These are phyloP conservation scores for Gaeumannomyces tritici DNA, from an alignment of 2,329 filamentous ascomycete genomes.

Conservation along the genomic window DNA sequence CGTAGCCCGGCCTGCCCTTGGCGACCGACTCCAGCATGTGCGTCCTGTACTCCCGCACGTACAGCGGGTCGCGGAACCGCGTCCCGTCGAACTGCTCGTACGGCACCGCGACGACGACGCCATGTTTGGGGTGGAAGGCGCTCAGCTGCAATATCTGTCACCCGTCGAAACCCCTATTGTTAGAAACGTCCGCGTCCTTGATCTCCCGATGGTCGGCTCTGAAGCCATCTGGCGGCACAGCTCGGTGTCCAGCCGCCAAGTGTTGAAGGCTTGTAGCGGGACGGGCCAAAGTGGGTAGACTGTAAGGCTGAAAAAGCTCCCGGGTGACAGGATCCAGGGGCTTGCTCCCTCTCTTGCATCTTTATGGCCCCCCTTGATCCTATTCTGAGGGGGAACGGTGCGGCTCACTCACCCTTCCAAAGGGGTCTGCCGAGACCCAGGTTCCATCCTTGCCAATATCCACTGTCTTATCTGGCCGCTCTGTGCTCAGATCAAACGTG, in stretches of 20 bases:
- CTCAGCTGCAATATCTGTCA: slow-evolving; percentile 7
- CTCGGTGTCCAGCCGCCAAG: no score
- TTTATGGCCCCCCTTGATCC: neutral
- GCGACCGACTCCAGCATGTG: slow-evolving; percentile 7
- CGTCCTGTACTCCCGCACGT: slow-evolving; percentile 10
- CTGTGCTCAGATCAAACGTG: neutral
- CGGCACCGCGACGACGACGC: slow-evolving; percentile 10
- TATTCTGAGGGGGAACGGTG: neutral
- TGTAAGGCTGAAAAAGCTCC: neutral
- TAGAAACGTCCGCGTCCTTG: neutral
- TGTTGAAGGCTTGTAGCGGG: no score
- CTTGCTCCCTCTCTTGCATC: neutral
- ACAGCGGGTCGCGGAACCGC: slow-evolving; percentile 6
- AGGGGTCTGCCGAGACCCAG: slow-evolving; percentile 8
- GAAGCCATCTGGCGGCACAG: neutral
- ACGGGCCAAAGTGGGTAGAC: neutral
- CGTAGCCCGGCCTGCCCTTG: slow-evolving; percentile 4
- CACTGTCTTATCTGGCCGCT: slow-evolving; percentile 8
- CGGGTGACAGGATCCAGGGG: neutral
- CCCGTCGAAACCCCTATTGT: neutral
- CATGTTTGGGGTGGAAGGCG: slow-evolving; percentile 7
- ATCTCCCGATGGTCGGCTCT: neutral
- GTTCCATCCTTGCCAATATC: slow-evolving; percentile 9
- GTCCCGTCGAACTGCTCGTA: slow-evolving; percentile 11
- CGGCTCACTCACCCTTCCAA: slow-evolving; percentile 7